Evolutionary conservation across 768 basidiomycete species (phyloP).

Genomic region (Rhodocollybia butyracea): DNA sequence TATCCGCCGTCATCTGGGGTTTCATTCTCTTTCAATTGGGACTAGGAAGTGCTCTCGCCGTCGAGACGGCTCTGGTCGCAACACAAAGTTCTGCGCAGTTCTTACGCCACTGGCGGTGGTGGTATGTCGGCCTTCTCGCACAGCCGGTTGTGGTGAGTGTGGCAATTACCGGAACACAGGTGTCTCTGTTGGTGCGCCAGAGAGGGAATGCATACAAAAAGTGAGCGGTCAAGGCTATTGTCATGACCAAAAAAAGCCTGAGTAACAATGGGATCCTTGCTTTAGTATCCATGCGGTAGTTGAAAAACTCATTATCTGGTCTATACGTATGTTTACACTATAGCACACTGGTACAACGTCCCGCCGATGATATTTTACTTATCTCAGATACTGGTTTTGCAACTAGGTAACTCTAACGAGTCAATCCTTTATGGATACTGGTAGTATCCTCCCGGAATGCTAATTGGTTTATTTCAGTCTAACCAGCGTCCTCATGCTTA

Average conservation of each 20-base stretch:
- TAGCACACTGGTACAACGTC: no score
- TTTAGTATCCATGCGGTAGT: background rate
- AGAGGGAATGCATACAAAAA: background rate
- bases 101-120: background rate
- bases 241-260: background rate
- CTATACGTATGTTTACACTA: background rate
- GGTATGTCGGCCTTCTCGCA: background rate
- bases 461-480: background rate
- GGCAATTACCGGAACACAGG: background rate
- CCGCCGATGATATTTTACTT: no score
- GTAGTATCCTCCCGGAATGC: background rate
- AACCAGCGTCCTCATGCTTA: background rate
- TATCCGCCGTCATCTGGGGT: background rate
- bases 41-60: background rate
- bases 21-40: background rate
- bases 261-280: background rate
- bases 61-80: background rate
- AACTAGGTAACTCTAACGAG: no score
- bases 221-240: background rate
- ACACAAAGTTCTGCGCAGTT: background rate
- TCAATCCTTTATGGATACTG: background rate
- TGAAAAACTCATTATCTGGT: slow-evolving; percentile 2
- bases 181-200: background rate
- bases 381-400: slow-evolving; percentile 1
- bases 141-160: background rate